A percentile compares a stretch with the other conserved stretches of the same genome.
Evolutionary conservation across 768 basidiomycete species (phyloP).

Genomic region (Coprinellus micaceus): DNA sequence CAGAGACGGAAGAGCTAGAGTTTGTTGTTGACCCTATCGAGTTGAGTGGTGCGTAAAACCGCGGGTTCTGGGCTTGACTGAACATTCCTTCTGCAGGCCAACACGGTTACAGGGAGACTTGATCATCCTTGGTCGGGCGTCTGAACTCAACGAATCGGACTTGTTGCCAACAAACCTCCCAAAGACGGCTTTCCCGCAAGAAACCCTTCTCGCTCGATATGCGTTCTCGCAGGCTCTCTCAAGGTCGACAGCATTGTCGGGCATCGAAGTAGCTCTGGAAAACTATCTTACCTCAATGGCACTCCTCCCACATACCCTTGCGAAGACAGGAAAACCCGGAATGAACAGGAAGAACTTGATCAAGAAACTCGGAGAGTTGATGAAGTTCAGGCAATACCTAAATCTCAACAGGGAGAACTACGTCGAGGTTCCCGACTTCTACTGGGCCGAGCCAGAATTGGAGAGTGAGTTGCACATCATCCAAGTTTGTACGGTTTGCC

Average conservation of each 20-base stretch:
- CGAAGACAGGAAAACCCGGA: slow-evolving; percentile 79
- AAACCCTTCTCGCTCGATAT: slow-evolving; percentile 82
- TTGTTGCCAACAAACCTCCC: slow-evolving; percentile 43
- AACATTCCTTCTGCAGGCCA: slow-evolving; percentile 42
- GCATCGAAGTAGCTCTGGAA: slow-evolving; percentile 81
- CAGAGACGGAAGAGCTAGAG: slow-evolving; percentile 88
- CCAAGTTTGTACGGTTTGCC: neutral
- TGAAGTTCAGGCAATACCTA: slow-evolving; percentile 88
- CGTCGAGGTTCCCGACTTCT: slow-evolving; percentile 85
- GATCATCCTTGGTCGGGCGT: slow-evolving; percentile 77
- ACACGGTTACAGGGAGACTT: slow-evolving; percentile 90
- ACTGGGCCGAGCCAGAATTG: slow-evolving; percentile 91
- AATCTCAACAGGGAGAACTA: slow-evolving; percentile 90
- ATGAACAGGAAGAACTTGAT: slow-evolving; percentile 80
- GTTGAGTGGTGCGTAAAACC: slow-evolving; percentile 46
- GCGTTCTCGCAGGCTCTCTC: slow-evolving; percentile 90
- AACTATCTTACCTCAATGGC: slow-evolving; percentile 82
- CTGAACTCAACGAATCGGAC: slow-evolving; percentile 52
- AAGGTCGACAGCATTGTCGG: slow-evolving; percentile 82
- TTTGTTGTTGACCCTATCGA: slow-evolving; percentile 89
- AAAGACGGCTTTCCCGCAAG: slow-evolving; percentile 56
- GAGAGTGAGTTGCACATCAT: slow-evolving; percentile 52
- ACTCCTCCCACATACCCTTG: slow-evolving; percentile 68
- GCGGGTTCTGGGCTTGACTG: slow-evolving; percentile 11
- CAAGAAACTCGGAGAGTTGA: slow-evolving; percentile 86